A percentile compares a stretch with the other conserved stretches of the same genome.
Conservation (phyloP, 208 protist genomes). For the Trypanosoma lewisi region DNA sequence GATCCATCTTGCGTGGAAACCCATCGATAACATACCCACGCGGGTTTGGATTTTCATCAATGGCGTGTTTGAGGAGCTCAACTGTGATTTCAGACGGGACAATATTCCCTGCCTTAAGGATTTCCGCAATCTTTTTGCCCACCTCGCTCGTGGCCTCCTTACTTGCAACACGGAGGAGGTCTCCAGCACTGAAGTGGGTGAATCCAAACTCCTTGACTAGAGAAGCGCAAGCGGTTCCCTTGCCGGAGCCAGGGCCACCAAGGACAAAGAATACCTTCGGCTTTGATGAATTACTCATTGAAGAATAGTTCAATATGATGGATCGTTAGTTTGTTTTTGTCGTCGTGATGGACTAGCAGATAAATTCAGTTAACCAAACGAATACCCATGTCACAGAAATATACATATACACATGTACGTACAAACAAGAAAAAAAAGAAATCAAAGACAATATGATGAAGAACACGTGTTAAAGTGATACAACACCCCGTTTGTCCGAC, state of each 20-base stretch:
- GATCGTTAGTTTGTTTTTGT: too few species aligned
- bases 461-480: too few species aligned
- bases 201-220: slow-evolving; percentile 82
- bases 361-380: background rate
- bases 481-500: too few species aligned
- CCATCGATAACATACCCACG: slow-evolving; percentile 87
- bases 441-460: too few species aligned
- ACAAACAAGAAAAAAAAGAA: too few species aligned
- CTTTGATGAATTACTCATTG: slow-evolving; percentile 1
- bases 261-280: slow-evolving; percentile 87
- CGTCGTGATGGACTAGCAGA: too few species aligned
- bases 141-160: slow-evolving; percentile 54
- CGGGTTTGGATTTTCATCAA: slow-evolving; percentile 53
- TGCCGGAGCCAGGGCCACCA: slow-evolving; percentile 85
- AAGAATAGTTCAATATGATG: slow-evolving; percentile 13
- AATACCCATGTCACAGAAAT: slow-evolving; percentile 7
- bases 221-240: slow-evolving; percentile 75
- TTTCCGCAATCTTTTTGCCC: slow-evolving; percentile 68
- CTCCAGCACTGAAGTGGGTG: slow-evolving; percentile 84
- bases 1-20: slow-evolving; percentile 85
- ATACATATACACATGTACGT: slow-evolving; percentile 8
- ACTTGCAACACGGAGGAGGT: slow-evolving; percentile 79
- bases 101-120: slow-evolving; percentile 71
- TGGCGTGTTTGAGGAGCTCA: slow-evolving; percentile 63
- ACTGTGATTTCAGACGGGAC: slow-evolving; percentile 89